Percentiles rank a stretch among this genome's conserved stretches.
Evolutionary conservation across 2,329 filamentous ascomycete genomes (phyloP).

Genomic region (Cladosporium sp.): DNA sequence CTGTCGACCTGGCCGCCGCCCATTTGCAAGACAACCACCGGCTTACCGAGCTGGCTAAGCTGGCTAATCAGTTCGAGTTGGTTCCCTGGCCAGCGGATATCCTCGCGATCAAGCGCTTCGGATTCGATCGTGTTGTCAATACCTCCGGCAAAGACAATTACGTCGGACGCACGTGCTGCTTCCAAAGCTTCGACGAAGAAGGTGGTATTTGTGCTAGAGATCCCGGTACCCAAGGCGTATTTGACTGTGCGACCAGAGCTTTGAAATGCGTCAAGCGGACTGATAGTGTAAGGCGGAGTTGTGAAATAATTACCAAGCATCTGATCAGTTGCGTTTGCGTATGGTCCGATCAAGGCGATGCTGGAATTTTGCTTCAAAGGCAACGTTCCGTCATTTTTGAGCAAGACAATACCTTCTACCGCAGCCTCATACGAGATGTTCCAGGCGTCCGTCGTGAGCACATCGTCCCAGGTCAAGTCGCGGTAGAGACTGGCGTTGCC

Average conservation of each 20-base stretch:
- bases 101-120: constrained; percentile 37
- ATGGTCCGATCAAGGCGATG: constrained; percentile 52
- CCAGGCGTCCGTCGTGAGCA: constrained; percentile 50
- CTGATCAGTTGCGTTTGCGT: constrained; percentile 50
- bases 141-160: constrained; percentile 22
- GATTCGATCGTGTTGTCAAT: constrained; percentile 38
- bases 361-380: constrained; percentile 31
- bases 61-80: constrained; percentile 38
- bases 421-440: constrained; percentile 42
- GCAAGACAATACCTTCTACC: constrained; percentile 40
- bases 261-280: constrained; percentile 19
- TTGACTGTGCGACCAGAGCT: constrained; percentile 12
- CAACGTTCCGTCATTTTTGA: constrained; percentile 47
- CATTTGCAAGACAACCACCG: constrained; percentile 33
- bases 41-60: constrained; percentile 35
- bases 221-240: constrained; percentile 18
- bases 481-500: constrained; percentile 41
- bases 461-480: constrained; percentile 49
- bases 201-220: constrained; percentile 16
- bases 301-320: constrained; percentile 52
- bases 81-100: constrained; percentile 40
- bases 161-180: constrained; percentile 18
- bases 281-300: constrained; percentile 18
- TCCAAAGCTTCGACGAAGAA: constrained; percentile 17
- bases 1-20: constrained; percentile 43